Conservation (phyloP, 768 basidiomycete genomes). For the Leccinum imitatum region DNA sequence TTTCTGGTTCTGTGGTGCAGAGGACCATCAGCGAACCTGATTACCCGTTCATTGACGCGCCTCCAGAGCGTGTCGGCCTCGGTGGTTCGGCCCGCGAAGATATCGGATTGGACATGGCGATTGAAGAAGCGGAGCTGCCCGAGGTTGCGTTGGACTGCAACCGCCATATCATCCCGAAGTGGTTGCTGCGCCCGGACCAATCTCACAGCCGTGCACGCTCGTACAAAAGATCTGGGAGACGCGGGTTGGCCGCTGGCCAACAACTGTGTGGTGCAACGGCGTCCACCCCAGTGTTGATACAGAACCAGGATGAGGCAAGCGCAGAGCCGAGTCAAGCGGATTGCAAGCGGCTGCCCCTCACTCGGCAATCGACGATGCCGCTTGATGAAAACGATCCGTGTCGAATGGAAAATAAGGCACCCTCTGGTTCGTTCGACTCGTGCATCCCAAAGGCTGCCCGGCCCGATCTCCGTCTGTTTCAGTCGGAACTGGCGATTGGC, state of each 20-base stretch:
- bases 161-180: constrained; percentile 95
- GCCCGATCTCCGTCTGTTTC: constrained; percentile 40
- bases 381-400: constrained; percentile 44
- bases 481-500: constrained; percentile 39
- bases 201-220: constrained; percentile 53
- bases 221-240: constrained; percentile 36
- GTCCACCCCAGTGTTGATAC: constrained; percentile 69
- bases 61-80: constrained; percentile 1
- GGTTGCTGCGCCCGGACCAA: constrained; percentile 62
- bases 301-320: constrained; percentile 25
- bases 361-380: constrained; percentile 38
- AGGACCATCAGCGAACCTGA: constrained; percentile 29
- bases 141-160: constrained; percentile 92
- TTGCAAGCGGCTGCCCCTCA: constrained; percentile 41
- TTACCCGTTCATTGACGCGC: constrained; percentile 3
- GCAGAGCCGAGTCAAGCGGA: constrained; percentile 8
- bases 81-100: constrained; percentile 27
- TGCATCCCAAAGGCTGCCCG: constrained; percentile 2
- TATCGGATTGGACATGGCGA: constrained; percentile 42
- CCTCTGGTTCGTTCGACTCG: constrained; percentile 24
- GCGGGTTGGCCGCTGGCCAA: constrained; percentile 38
- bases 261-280: constrained; percentile 53
- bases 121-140: constrained; percentile 81
- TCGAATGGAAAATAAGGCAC: constrained; percentile 39
- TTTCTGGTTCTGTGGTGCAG: constrained; percentile 30